phyloP scores from a whole-genome alignment of 179 eudicot genomes.

The Camellia oleifera region DNA sequence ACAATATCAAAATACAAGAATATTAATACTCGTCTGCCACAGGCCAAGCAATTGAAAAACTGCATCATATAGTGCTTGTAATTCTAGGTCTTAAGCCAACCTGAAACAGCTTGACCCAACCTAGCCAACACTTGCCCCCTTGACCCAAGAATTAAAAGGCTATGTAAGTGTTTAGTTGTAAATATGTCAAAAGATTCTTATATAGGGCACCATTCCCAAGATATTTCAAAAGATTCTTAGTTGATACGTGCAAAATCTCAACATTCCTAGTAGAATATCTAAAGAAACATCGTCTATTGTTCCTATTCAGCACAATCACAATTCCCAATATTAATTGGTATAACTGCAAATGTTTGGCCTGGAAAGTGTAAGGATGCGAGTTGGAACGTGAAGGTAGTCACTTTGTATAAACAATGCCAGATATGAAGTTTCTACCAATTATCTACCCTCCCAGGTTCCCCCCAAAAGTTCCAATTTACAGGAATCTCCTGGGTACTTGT shows the following conservation, averaged over 20 bases:
- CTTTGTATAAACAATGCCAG: background rate
- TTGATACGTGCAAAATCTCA: background rate
- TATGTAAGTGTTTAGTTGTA: background rate
- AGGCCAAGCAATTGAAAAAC: background rate
- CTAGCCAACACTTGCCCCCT: background rate
- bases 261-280: background rate
- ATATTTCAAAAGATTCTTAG: background rate
- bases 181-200: too few species aligned
- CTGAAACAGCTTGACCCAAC: background rate
- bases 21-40: background rate
- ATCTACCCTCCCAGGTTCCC: background rate
- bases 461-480: background rate
- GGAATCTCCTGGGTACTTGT: background rate
- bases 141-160: background rate
- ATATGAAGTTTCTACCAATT: background rate
- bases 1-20: background rate
- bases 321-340: background rate
- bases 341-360: background rate
- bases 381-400: background rate
- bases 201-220: background rate
- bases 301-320: background rate
- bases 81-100: background rate
- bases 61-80: background rate
- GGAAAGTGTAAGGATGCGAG: background rate
- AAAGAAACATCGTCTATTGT: background rate